Base-by-base conservation (phyloP, 306 rosid species). In the Carpinus fangiana region DNA sequence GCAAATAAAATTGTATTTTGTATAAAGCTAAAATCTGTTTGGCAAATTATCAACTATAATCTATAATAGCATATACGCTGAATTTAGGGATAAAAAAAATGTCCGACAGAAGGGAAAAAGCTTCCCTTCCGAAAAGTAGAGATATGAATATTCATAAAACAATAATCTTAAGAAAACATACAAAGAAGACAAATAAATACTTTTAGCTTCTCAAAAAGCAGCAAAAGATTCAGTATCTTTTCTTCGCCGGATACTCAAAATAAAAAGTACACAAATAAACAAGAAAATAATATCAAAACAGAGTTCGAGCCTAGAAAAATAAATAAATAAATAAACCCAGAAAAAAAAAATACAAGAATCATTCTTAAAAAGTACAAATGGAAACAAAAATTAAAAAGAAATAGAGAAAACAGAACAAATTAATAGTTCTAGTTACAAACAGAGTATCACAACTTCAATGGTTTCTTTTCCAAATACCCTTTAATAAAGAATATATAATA, bases 391-490 rank as follows among this genome's bases (percentile, higher is more conserved):
- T 28, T 31, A n/a, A 9, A 75, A 51, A 51, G 2, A 13, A 69
- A 51, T 20, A 13, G 5, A 80, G 45, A 68, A 18, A 16, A 74
- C 64, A 38, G 16, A 41, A 26, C 18, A 45, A 62, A 7, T 14
- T 5, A 21, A n/a, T 14, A 57, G 55, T 31, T 62, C 46, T 34
- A 57, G 69, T 13, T 47, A 21, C 31, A 41, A 62, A 62, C 69
- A 73, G 31, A 56, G 54, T 48, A 78, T 43, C 68, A 43, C 69
- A 56, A 71, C 68, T 61, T 75, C 80, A 61, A 50, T 48, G 38
- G 46, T 51, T 74, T 26, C 75, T 23, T 77, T 77, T 48, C 43
- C 20, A 70, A 20, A 57, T 2, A 26, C 36, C 43, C 8, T 26
- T 64, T 8, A 64, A 31, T 34, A 28, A 64, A 31, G 43, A 64